Base-by-base conservation (phyloP, 805 yeast species). In the Candida fluviatilis region DNA sequence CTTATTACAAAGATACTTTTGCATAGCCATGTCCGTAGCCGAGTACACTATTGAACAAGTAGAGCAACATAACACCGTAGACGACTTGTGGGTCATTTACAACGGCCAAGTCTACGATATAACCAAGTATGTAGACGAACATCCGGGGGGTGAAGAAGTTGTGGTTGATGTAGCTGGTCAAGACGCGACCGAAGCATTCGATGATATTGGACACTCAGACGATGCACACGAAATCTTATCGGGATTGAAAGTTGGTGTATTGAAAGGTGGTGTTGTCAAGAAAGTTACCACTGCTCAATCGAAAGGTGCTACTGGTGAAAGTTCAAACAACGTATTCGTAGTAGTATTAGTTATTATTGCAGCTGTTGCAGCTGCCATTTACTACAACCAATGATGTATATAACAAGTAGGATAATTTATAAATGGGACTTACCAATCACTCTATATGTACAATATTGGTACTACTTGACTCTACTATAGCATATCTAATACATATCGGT, bases 131-230 rank as follows among this genome's bases (percentile, higher is more conserved):
- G 58, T 73, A 44, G 71, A 74, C 51, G 66, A 66, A 50, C 73
- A 69, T 51, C 73, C 73, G 7, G 73, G 74, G 50, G 74, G 74
- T 37, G 73, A 69, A 49, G 74, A 68, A 52, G 73, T 69, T 34
- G 55, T 68, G 38, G 55, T 58, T 35, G 74, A 69, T 48, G 56
- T 53, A 37, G 73, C 71, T 17, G 73, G 73, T 19, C 52, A 56
- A 12, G 73, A 68, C 48, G 71, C 72, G 37, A 69, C 73, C 35
- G 73, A 66, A 49, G 72, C 69, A 2, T 69, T 68, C 46, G 60
- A 68, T 49, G 96, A 88, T 56, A 90, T 93, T 58, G 99, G 99
- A 25, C 99, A 93, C 67, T 88, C 98, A 25, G 97, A 90, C 46
- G 96, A 90, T 50, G 98, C 99, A 29, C 80, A 81, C 51, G 93